Evolutionary conservation across 2,329 filamentous ascomycete species (phyloP), one percentile per base, ranked within the genome.

Genomic region (Pleoardoris graminearum): DNA sequence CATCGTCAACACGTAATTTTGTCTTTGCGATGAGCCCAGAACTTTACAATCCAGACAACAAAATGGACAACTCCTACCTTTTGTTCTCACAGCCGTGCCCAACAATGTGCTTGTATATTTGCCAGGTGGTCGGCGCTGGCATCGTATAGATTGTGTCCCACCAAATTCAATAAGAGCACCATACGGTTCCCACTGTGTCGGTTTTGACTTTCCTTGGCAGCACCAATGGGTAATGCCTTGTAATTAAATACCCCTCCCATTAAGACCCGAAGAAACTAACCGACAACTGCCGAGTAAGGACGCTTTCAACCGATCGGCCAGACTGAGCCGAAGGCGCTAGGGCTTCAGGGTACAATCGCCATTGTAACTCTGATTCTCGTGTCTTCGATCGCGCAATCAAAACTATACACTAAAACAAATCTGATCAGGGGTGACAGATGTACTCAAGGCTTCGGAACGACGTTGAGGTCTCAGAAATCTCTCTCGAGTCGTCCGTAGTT

Each of bases 211-310:
- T 21, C 17, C 43, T 46, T 46, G 43, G 43, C 43, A 19, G 30
- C 43, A 11, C 43, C 43, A 46, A 46, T 46, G 43, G 21, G 21
- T 35, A 35, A 16, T 8, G 10, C 29, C 16, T 35, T 14, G 12
- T 25, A 46, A 46, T 46, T 25, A 46, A 46, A 46, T 12, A 8
- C 21, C 43, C 30, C 39, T 43, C 39, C 16, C 25, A 25, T 32
- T 21, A 4, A 30, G n/a, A 10, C 12, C 27, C 14, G 21, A 36
- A 11, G 30, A 3, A 16, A 35, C 21, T 25, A 11, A n/a, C 21
- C 3, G 12, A 14, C 21, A 46, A 46, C 43, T 46, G 43, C 43
- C 43, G 43, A 46, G 14, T 6, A 14, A 17, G 7, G 6, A 7
- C 16, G 7, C 19, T 25, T 7, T 27, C 1, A 6, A 36, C 30